phyloP scores from a whole-genome alignment of 1,139 yeast genomes.

The Pichia sp. region DNA sequence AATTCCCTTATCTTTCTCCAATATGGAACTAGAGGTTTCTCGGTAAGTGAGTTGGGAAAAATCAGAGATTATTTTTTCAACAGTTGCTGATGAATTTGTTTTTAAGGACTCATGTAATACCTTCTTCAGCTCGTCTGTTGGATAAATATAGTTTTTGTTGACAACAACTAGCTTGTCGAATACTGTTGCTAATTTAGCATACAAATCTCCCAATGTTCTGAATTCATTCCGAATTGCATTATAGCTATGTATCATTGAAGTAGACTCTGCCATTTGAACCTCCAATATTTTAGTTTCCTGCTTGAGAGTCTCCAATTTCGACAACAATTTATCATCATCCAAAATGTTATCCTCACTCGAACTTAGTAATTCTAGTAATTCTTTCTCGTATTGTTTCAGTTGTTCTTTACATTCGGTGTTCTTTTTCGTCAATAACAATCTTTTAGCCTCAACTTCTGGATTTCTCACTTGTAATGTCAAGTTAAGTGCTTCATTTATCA shows the following conservation, averaged over 20 bases:
- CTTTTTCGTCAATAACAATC: constrained; percentile 49
- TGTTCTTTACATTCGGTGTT: constrained; percentile 55
- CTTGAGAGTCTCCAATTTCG: constrained; percentile 62
- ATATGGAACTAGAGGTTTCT: constrained; percentile 46
- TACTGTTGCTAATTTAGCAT: constrained; percentile 47
- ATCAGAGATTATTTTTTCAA: constrained; percentile 28
- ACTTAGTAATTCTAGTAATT: constrained; percentile 56
- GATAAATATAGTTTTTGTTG: constrained; percentile 54
- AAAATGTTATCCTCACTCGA: constrained; percentile 58
- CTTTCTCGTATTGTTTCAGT: constrained; percentile 55
- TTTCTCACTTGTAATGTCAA: constrained; percentile 49
- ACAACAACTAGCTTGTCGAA: constrained; percentile 41
- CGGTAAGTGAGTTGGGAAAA: constrained; percentile 48
- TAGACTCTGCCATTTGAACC: constrained; percentile 51
- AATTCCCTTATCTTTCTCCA: constrained; percentile 38
- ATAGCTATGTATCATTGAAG: constrained; percentile 49
- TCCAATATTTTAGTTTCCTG: constrained; percentile 55
- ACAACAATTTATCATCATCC: constrained; percentile 59
- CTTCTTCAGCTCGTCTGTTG: constrained; percentile 44
- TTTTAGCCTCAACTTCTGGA: constrained; percentile 65
- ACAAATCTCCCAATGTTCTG: constrained; percentile 50
- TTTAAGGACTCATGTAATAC: constrained; percentile 41
- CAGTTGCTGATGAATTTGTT: constrained; percentile 10
- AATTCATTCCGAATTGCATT: constrained; percentile 46
- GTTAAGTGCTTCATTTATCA: constrained; percentile 62